Evolutionary conservation across 2,329 filamentous ascomycete genomes (phyloP), one percentile per base, ranked within the genome.

Genomic region (Botrytis paeoniae): DNA sequence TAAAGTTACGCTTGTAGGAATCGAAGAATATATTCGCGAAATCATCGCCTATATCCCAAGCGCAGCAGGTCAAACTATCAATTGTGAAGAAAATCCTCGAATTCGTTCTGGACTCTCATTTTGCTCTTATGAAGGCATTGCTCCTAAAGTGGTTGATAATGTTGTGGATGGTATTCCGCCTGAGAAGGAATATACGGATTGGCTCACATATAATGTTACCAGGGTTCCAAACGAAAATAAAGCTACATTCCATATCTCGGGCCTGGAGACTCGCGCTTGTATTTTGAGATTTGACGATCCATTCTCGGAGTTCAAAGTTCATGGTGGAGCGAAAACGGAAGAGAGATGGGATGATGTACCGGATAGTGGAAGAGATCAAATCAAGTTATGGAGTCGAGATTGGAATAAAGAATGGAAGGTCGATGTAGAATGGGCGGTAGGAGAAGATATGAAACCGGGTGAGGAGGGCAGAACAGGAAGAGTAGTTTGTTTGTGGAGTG

Each of bases 401-500:
- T 97, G 93, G 91, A 87, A 89, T 65, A 89, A 89, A 41, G 87
- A 87, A 4, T 98, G 95, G 93, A 86, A 87, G 25, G 91, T 82
- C 6, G 89, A 93, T 77, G 86, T 96, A 2, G 85, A 88, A 72
- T 94, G 92, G 91, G 76, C 76, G 1, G 74, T 77, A 9, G 77
- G 71, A 4, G 79, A 78, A 37, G 75, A 77, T 69, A 79, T 81
- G 59, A 75, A 78, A 25, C 79, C 79, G 54, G 77, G 80, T 70
- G 82, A 81, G 22, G 78, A 82, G 74, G 81, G 82, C 29, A 78
- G 94, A 48, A 86, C 85, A 75, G 93, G 94, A 1, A 86, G 84
- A 48, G 89, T 95, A 1, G 86, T 91, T 25, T 98, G 96, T 82
- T 85, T 93, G 45, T 98, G 95, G 94, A 94, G 92, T 78, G 96